phyloP scores from a whole-genome alignment of 345 rosid species.

The Murraya koenigii region DNA sequence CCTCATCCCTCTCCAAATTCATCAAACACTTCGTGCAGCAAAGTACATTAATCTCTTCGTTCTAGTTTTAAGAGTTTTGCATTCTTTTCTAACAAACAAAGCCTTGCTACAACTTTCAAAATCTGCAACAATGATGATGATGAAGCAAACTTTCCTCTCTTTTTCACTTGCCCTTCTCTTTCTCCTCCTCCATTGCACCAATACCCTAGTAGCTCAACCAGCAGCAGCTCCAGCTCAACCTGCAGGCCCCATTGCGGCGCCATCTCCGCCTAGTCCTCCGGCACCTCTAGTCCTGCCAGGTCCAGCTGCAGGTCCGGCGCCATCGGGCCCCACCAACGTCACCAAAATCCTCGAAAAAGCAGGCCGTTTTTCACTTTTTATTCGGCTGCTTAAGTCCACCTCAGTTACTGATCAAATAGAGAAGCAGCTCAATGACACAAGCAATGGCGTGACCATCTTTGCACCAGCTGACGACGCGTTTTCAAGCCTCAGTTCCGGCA shows the following conservation, averaged over 20 bases:
- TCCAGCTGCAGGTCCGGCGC: neutral
- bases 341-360: constrained; percentile 33
- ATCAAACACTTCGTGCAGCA: neutral
- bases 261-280: constrained; percentile 2
- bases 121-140: neutral
- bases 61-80: neutral
- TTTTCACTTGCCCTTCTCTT: constrained; percentile 22
- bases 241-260: neutral
- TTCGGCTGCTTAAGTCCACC: constrained; percentile 31
- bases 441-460: constrained; percentile 32
- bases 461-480: constrained; percentile 38
- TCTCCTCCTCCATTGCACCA: constrained; percentile 23
- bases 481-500: constrained; percentile 30
- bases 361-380: constrained; percentile 24
- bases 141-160: neutral
- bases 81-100: neutral
- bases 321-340: constrained; percentile 36
- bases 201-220: constrained; percentile 22
- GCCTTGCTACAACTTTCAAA: neutral
- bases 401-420: constrained; percentile 25
- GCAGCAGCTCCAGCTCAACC: constrained; percentile 18
- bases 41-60: neutral
- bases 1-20: neutral
- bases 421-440: constrained; percentile 35
- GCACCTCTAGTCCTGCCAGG: neutral